phyloP scores from a whole-genome alignment of 768 basidiomycete genomes.

The Amanita brunnescens region DNA sequence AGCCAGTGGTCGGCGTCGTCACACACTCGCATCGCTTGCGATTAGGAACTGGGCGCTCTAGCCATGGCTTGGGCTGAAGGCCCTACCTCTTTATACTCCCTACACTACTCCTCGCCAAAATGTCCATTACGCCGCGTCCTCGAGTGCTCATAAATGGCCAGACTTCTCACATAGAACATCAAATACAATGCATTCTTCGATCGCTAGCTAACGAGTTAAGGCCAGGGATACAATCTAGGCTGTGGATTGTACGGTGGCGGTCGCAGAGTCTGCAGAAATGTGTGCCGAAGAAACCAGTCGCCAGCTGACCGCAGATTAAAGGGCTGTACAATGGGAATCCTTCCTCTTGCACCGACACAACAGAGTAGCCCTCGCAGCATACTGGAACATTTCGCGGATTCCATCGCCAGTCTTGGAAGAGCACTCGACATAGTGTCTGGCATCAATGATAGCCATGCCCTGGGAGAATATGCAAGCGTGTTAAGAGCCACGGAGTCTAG shows the following conservation, averaged over 20 bases:
- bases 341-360: conserved; percentile 48
- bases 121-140: no score
- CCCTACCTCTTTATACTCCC: no score
- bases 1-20: no score
- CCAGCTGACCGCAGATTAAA: conserved; percentile 15
- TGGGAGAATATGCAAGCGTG: conserved; percentile 20
- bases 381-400: conserved; percentile 97
- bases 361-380: conserved; percentile 89
- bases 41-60: no score
- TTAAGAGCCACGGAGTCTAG: background rate
- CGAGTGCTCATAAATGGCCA: no score
- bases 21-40: no score
- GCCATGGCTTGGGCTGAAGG: no score
- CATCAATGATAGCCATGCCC: conserved; percentile 94
- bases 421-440: conserved; percentile 95
- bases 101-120: no score
- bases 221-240: no score
- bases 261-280: background rate
- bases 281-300: background rate
- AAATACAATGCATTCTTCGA: no score
- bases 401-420: conserved; percentile 95
- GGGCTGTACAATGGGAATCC: conserved; percentile 24
- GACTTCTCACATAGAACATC: no score
- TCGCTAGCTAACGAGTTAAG: no score
- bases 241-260: background rate